Conservation (phyloP, 2,329 filamentous ascomycete genomes). For the Trichocomaceae sp. region DNA sequence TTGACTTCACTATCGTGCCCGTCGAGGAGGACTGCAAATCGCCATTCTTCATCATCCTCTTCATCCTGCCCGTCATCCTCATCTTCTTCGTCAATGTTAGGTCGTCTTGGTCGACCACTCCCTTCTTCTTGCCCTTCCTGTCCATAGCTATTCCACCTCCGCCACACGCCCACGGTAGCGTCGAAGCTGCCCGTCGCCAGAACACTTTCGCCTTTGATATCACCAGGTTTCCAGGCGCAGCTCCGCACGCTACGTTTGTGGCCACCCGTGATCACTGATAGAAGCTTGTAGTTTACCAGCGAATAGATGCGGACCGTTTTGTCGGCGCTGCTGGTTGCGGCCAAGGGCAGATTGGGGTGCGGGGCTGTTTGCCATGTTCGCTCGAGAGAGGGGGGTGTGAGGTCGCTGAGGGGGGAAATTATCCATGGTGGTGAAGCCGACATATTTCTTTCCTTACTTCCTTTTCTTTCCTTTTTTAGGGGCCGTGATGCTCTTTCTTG, state of each 20-base stretch:
- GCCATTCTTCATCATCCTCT: constrained; percentile 74
- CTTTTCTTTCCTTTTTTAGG: background rate
- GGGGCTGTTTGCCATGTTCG: constrained; percentile 82
- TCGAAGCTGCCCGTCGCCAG: constrained; percentile 93
- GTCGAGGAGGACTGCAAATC: constrained; percentile 84
- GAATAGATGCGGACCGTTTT: constrained; percentile 88
- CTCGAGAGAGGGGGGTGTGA: constrained; percentile 46
- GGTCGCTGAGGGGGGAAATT: constrained; percentile 44
- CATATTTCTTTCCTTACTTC: background rate
- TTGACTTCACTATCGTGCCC: constrained; percentile 97
- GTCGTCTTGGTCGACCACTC: background rate
- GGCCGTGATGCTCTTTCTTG: background rate
- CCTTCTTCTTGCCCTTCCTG: constrained; percentile 23
- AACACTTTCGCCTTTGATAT: constrained; percentile 59
- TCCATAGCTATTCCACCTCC: constrained; percentile 50
- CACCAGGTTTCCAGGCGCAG: constrained; percentile 77
- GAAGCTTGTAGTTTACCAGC: constrained; percentile 68
- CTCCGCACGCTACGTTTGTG: constrained; percentile 86
- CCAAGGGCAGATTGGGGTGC: constrained; percentile 77
- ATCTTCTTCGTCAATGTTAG: constrained; percentile 34
- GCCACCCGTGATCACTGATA: constrained; percentile 74
- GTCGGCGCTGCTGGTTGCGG: constrained; percentile 80
- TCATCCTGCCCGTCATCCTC: constrained; percentile 50
- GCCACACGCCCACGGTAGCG: constrained; percentile 80
- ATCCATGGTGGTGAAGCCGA: background rate